Evolutionary conservation across 768 basidiomycete species (phyloP).

Genomic region (Termitomyces titanicus): DNA sequence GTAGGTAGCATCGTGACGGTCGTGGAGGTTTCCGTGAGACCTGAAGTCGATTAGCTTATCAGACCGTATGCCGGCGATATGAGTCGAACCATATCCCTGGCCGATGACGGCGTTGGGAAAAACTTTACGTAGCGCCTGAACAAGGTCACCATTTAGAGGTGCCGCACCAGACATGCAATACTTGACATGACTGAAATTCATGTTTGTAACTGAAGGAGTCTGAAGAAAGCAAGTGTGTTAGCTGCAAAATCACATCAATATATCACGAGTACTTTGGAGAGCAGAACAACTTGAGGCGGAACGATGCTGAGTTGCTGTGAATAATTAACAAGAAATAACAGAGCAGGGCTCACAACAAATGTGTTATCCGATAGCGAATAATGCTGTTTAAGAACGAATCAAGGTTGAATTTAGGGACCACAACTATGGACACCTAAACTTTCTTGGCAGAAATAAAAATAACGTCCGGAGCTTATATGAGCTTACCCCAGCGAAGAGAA

Average conservation of each 20-base stretch:
- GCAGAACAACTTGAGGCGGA: slow-evolving; percentile 60
- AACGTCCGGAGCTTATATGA: slow-evolving; percentile 7
- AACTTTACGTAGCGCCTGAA: slow-evolving; percentile 37
- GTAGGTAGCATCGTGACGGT: slow-evolving; percentile 45
- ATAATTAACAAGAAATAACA: background rate
- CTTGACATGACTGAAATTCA: slow-evolving; percentile 50
- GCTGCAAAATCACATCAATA: background rate
- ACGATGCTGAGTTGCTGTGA: slow-evolving; percentile 40
- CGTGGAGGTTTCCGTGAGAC: slow-evolving; percentile 63
- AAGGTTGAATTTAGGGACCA: slow-evolving; percentile 66
- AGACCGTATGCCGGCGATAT: background rate
- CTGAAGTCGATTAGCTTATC: slow-evolving; percentile 23
- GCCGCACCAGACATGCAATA: slow-evolving; percentile 59
- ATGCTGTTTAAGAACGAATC: slow-evolving; percentile 52
- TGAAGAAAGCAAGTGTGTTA: slow-evolving; percentile 15
- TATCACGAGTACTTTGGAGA: slow-evolving; percentile 55
- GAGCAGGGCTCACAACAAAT: slow-evolving; percentile 43
- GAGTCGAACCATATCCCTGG: slow-evolving; percentile 54
- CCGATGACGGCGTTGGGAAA: slow-evolving; percentile 61
- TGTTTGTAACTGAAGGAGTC: slow-evolving; percentile 49
- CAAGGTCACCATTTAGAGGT: slow-evolving; percentile 56
- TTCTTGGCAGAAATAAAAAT: background rate
- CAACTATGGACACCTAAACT: slow-evolving; percentile 47
- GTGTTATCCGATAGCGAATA: slow-evolving; percentile 47
- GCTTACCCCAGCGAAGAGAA: slow-evolving; percentile 48